Evolutionary conservation across 306 rosid species (phyloP).

Genomic region (Cicer arietinum): DNA sequence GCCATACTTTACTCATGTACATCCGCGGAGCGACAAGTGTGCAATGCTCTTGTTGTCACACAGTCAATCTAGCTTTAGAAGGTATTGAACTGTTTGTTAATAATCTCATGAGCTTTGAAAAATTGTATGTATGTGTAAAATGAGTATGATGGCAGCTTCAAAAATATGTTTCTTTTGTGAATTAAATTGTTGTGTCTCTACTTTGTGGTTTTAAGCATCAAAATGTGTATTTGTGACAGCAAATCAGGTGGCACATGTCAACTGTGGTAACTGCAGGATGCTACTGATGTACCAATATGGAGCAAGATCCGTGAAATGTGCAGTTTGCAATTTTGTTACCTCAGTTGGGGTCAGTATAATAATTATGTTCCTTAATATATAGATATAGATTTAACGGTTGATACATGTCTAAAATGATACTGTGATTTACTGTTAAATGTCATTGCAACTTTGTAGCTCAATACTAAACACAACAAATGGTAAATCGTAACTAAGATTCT

Average conservation of each 20-base stretch:
- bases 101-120: constrained; percentile 9
- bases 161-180: constrained; percentile 35
- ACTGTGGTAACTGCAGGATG: constrained; percentile 96
- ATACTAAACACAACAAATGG: too few relatives aligned
- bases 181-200: constrained; percentile 29
- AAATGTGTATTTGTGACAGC: constrained; percentile 63
- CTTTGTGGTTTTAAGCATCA: constrained; percentile 35
- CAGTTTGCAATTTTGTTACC: constrained; percentile 98
- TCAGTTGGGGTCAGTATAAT: constrained; percentile 85
- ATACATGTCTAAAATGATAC: too few relatives aligned
- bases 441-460: too few relatives aligned
- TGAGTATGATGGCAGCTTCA: not conserved
- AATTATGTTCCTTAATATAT: constrained; percentile 3
- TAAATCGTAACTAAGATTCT: too few relatives aligned
- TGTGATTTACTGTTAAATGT: too few relatives aligned
- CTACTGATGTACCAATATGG: constrained; percentile 93
- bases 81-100: constrained; percentile 56
- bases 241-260: constrained; percentile 98
- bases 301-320: constrained; percentile 94
- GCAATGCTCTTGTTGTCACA: constrained; percentile 98
- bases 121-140: not conserved
- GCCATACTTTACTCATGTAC: constrained; percentile 98
- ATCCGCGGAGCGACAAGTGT: constrained; percentile 96
- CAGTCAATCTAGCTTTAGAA: constrained; percentile 94
- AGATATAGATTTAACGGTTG: too few relatives aligned